These are phyloP conservation scores for Strobilomyces echinocephalus DNA, from an alignment of 768 basidiomycete genomes.

Conservation along the genomic window DNA sequence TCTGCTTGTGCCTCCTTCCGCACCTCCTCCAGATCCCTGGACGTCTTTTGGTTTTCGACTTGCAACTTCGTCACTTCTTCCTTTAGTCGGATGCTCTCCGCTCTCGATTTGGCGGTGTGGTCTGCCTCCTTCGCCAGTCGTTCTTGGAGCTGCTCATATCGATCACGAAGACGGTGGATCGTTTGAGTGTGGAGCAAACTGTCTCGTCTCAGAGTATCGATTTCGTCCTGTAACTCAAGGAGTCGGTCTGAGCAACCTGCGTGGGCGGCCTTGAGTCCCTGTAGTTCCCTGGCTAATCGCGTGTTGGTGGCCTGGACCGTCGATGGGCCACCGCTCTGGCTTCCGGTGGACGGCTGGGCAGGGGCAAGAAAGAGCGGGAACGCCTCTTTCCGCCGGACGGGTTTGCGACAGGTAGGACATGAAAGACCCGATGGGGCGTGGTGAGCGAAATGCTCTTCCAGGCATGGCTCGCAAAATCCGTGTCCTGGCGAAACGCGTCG, in stretches of 20 bases:
- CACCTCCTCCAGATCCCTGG: constrained; percentile 14
- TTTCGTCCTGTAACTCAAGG: constrained; percentile 10
- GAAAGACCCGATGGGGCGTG: constrained; percentile 3
- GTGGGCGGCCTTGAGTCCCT: constrained; percentile 11
- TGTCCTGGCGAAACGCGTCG: constrained; percentile 20
- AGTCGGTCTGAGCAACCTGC: constrained; percentile 9
- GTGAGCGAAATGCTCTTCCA: constrained; percentile 20
- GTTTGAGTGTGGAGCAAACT: constrained; percentile 4
- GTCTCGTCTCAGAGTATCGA: constrained; percentile 7
- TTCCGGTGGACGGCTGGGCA: constrained; percentile 6
- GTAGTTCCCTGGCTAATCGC: constrained; percentile 14
- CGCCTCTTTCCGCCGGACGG: constrained; percentile 23
- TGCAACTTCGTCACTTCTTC: constrained; percentile 22
- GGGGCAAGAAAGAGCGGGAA: constrained; percentile 26
- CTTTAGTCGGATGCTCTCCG: constrained; percentile 10
- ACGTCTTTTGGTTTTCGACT: constrained; percentile 22
- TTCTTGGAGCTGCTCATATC: constrained; percentile 11
- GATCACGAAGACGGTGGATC: constrained; percentile 13
- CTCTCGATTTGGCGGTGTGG: neutral
- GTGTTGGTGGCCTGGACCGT: constrained; percentile 3
- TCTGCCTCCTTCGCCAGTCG: constrained; percentile 9
- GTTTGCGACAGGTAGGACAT: constrained; percentile 31
- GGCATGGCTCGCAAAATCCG: constrained; percentile 30
- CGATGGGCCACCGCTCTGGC: neutral
- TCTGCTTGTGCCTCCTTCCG: constrained; percentile 11